Percentiles rank a stretch among this genome's conserved stretches.
Conservation (phyloP, 768 basidiomycete species). For the Amanita pallidorosea region DNA sequence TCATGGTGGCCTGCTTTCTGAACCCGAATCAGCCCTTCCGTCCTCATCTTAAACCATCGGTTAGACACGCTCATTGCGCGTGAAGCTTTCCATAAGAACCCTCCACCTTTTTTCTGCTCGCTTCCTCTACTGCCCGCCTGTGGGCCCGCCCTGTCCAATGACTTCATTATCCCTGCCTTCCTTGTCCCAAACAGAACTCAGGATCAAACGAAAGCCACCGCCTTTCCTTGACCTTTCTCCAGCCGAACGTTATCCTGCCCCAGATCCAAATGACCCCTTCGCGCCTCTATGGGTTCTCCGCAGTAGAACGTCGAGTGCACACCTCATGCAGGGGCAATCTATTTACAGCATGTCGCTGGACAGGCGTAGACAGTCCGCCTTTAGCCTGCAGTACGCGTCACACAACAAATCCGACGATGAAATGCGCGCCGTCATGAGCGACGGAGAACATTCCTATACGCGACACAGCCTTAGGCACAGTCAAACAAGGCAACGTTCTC, state of each 20-base stretch:
- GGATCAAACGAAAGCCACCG: slow-evolving; percentile 46
- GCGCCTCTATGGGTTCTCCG: slow-evolving; percentile 59
- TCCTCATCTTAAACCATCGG: slow-evolving; percentile 1
- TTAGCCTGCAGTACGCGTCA: slow-evolving; percentile 1
- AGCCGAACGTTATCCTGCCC: slow-evolving; percentile 43
- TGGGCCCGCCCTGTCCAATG: neutral
- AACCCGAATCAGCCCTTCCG: slow-evolving; percentile 2
- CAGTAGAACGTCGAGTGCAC: slow-evolving; percentile 39
- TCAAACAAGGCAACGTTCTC: slow-evolving; percentile 2
- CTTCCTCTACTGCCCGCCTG: neutral
- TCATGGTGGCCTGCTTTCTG: slow-evolving; percentile 6
- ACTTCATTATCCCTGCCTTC: slow-evolving; percentile 2
- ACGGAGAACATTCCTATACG: slow-evolving; percentile 2
- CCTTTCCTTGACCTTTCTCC: slow-evolving; percentile 36
- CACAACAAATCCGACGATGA: neutral
- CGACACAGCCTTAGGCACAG: neutral
- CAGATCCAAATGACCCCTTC: slow-evolving; percentile 63
- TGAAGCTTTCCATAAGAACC: slow-evolving; percentile 4
- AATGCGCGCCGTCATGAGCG: neutral
- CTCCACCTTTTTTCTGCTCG: neutral
- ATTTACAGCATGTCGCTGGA: slow-evolving; percentile 8
- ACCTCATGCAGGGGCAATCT: slow-evolving; percentile 14
- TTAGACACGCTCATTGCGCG: slow-evolving; percentile 1
- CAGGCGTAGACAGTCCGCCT: slow-evolving; percentile 5
- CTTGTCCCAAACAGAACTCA: slow-evolving; percentile 3